Percentiles rank a stretch among this genome's conserved stretches.
These are phyloP conservation scores for Chaetoscypha palmicola DNA, from an alignment of 2,329 filamentous ascomycete species.

Conservation along the genomic window DNA sequence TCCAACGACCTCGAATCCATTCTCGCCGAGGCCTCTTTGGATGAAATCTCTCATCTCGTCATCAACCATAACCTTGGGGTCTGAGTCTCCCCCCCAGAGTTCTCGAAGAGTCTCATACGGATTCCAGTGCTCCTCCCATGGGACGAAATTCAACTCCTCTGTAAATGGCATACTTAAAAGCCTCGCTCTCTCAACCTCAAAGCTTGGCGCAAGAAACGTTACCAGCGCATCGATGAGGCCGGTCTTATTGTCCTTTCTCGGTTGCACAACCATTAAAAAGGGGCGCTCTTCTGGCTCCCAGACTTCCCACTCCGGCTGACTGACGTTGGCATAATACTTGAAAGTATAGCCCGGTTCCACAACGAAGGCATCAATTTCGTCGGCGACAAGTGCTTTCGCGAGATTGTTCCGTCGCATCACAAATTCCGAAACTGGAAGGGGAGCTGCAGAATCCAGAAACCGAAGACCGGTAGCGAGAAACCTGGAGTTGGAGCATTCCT, in stretches of 20 bases:
- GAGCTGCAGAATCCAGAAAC: slow-evolving; percentile 43
- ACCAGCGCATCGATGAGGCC: slow-evolving; percentile 45
- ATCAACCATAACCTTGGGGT: slow-evolving; percentile 51
- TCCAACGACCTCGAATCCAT: slow-evolving; percentile 50
- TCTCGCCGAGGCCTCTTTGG: slow-evolving; percentile 44
- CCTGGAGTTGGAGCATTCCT: slow-evolving; percentile 47
- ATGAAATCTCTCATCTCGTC: slow-evolving; percentile 61
- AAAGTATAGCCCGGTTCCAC: slow-evolving; percentile 60
- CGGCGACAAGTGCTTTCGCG: slow-evolving; percentile 49
- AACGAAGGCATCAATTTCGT: slow-evolving; percentile 53
- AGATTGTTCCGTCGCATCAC: slow-evolving; percentile 48
- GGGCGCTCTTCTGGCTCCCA: slow-evolving; percentile 60
- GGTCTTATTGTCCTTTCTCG: slow-evolving; percentile 31
- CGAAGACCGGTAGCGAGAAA: slow-evolving; percentile 38
- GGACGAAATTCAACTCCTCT: slow-evolving; percentile 44
- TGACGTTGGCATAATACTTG: slow-evolving; percentile 56
- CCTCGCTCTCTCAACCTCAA: slow-evolving; percentile 52
- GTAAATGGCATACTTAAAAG: slow-evolving; percentile 51
- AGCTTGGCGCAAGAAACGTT: slow-evolving; percentile 51
- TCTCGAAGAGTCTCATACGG: slow-evolving; percentile 49
- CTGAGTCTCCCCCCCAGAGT: slow-evolving; percentile 33
- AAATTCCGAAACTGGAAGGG: slow-evolving; percentile 45
- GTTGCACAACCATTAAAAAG: slow-evolving; percentile 54
- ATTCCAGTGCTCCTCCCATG: slow-evolving; percentile 60
- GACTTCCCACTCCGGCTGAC: slow-evolving; percentile 54